Evolutionary conservation across 2,329 filamentous ascomycete genomes (phyloP), one percentile per base, ranked within the genome.

Genomic region (Penicillium occitanis): DNA sequence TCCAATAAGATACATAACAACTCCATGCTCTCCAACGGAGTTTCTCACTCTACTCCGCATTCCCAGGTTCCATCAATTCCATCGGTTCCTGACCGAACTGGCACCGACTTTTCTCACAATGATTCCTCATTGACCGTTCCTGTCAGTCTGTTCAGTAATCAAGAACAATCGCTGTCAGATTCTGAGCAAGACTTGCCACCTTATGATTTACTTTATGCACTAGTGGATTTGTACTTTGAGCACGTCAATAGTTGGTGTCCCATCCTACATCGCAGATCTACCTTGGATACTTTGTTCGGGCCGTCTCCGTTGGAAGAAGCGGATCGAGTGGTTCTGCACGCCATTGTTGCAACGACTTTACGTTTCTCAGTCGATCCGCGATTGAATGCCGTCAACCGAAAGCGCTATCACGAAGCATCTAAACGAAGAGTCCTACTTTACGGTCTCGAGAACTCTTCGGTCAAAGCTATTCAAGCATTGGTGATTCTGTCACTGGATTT

Each of bases 341-440:
- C 93, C 5, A 96, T 97, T 64, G 92, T 97, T 3, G 92, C 92
- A 1, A 95, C 92, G 0, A 93, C 92, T 0, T 81, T 97, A 69
- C 88, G 92, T 33, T 97, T 93, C 75, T 96, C 91, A 0, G 89
- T 86, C 2, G 93, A 97, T 74, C 78, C 84, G 25, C 85, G 92
- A 53, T 82, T 97, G 35, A 93, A 89, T 0, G 87, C 91, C 2
- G 88, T 91, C 61, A 87, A 88, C 69, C 84, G 92, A 68, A 85
- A 87, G 58, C 87, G 90, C 37, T 96, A 95, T 72, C 90, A 96
- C 74, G 86, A 88, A 66, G 85, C 88, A 1, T 93, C 92, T 0
- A 97, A 96, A 76, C 90, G 94, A 72, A 91, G 90, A 68, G 93
- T 97, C 0, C 77, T 97, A 13, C 83, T 97, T 0, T 96, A 96